These are phyloP conservation scores for Physcia stellaris DNA, from an alignment of 495 filamentous ascomycete species.

Conservation along the genomic window DNA sequence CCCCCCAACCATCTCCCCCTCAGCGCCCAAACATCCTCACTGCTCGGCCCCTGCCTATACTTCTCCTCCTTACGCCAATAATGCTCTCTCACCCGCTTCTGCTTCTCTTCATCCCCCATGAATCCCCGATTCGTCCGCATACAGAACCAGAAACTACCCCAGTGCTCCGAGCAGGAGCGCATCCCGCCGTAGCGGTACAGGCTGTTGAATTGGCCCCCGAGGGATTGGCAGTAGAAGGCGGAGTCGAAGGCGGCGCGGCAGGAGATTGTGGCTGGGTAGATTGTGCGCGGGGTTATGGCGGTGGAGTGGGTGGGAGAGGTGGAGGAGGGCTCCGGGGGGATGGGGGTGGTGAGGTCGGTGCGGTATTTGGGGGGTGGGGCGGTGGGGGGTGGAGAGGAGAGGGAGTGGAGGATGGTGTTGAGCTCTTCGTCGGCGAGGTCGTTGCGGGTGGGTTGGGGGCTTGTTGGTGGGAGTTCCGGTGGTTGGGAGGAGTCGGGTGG, in stretches of 20 bases:
- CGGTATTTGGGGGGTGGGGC: constrained; percentile 11
- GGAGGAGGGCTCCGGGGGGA: constrained; percentile 7
- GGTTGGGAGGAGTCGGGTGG: not conserved
- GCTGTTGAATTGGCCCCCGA: constrained; percentile 75
- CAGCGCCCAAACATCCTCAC: constrained; percentile 84
- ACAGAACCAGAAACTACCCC: constrained; percentile 90
- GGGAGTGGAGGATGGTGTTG: constrained; percentile 38
- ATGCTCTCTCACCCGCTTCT: constrained; percentile 48
- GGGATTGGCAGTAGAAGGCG: constrained; percentile 88
- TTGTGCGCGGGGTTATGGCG: constrained; percentile 42
- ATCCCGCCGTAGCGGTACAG: constrained; percentile 75
- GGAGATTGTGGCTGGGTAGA: constrained; percentile 69
- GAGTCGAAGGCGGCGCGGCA: constrained; percentile 84
- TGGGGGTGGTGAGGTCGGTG: constrained; percentile 5
- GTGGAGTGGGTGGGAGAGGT: constrained; percentile 4
- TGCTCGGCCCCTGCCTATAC: constrained; percentile 61
- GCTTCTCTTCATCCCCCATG: constrained; percentile 30
- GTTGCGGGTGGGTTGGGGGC: constrained; percentile 35
- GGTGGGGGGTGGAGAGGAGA: constrained; percentile 24
- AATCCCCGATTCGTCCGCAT: constrained; percentile 58
- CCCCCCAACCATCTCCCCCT: constrained; percentile 35
- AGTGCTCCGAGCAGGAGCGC: constrained; percentile 61
- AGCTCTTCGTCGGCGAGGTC: constrained; percentile 50
- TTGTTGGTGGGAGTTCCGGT: constrained; percentile 14
- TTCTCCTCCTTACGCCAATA: constrained; percentile 59